A percentile compares a stretch with the other conserved stretches of the same genome.
These are phyloP conservation scores for Epichloe bromicola DNA, from an alignment of 2,329 filamentous ascomycete species.

Conservation along the genomic window DNA sequence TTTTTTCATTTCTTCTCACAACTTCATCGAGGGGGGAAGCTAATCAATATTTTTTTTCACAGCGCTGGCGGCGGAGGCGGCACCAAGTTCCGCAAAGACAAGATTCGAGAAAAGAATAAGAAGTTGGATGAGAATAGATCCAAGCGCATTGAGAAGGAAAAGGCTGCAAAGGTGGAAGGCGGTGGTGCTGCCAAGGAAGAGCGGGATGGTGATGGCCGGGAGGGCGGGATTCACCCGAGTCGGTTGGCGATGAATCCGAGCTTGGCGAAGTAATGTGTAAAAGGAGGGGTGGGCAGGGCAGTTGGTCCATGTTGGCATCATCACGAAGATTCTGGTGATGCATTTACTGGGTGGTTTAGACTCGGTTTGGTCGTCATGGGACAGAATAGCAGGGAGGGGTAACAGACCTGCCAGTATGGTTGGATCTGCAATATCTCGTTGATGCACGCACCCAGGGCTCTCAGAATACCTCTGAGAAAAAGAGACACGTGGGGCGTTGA, in stretches of 20 bases:
- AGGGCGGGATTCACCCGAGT: conserved; percentile 38
- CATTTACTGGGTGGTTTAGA: too few relatives aligned
- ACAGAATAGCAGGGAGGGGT: too few relatives aligned
- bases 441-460: too few relatives aligned
- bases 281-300: too few relatives aligned
- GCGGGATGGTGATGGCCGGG: conserved; percentile 13
- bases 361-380: too few relatives aligned
- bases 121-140: conserved; percentile 59
- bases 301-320: too few relatives aligned
- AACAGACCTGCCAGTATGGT: too few relatives aligned
- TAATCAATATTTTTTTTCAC: not conserved
- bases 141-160: conserved; percentile 35
- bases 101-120: conserved; percentile 75
- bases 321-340: not conserved
- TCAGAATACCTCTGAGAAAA: too few relatives aligned
- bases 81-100: conserved; percentile 55
- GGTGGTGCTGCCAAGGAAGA: conserved; percentile 13
- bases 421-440: too few relatives aligned
- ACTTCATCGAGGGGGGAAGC: not conserved
- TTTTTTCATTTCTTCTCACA: not conserved
- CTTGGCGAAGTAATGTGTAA: conserved; percentile 1
- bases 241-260: conserved; percentile 22
- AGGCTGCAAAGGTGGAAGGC: conserved; percentile 21
- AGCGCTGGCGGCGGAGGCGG: conserved; percentile 80
- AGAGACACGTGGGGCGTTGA: too few relatives aligned